Base-by-base conservation (phyloP, 345 rosid species). In the Salix koriyanagi region DNA sequence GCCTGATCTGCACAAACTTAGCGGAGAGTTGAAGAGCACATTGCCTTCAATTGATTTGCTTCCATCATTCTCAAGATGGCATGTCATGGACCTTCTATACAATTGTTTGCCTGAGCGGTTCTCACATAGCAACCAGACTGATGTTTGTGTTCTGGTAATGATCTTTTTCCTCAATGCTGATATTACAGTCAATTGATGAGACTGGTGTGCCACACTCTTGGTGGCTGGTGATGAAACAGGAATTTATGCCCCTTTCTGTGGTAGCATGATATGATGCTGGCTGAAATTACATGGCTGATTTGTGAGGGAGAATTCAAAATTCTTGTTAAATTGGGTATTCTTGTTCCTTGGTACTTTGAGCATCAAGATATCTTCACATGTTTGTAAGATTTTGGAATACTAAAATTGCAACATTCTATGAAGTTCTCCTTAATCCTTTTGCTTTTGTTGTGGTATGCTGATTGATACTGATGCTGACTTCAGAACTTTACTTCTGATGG, bases 101-200 rank as follows among this genome's bases (percentile, higher is more conserved):
- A 95, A 93, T 83, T 95, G 97, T 85, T 83, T 95, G 82, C 98
- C 99, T 10, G 96, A 90, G 71, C 77, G 96, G 73, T 91, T 90
- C 84, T 90, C 88, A 76, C 85, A 83, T 79, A 87, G 88, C 75
- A 89, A 95, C 86, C 88, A 89, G 77, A 88, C 94, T 0, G 89
- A 91, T 62, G 89, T 86, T 75, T 95, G 97, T 81, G 96, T 93
- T 81, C 87, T 93, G 94, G 99, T 95, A 90, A 80, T 76, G 73
- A 73, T 74, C 71, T 67, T 48, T 64, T 16, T 72, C 58, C 25
- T 80, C 54, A 48, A 15, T 15, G 19, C 6, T 48, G 54, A 41
- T 41, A 48, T 48, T 48, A 48, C 44, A 48, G 54, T 48, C 2
- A 15, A 48, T 48, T 11, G 54, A 48, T 48, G 54, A 48, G 16